Percentiles rank a stretch among this genome's conserved stretches.
Conservation (phyloP, 768 basidiomycete species). For the Ramaria sp. region DNA sequence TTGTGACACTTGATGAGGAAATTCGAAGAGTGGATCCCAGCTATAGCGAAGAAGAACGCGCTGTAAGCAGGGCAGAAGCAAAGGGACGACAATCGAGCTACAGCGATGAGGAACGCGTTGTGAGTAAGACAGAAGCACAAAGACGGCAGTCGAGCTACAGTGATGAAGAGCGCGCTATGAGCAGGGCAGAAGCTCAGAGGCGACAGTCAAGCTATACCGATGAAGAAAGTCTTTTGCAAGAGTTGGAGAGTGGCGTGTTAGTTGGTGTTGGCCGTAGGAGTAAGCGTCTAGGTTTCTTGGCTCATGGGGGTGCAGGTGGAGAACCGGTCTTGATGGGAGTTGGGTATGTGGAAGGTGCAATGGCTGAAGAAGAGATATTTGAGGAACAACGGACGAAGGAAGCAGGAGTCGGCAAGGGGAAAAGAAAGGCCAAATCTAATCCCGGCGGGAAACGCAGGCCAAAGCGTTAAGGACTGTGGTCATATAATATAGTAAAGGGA, state of each 20-base stretch:
- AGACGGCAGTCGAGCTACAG: background rate
- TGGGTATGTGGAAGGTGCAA: constrained; percentile 52
- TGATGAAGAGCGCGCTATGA: constrained; percentile 4
- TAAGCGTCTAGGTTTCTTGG: constrained; percentile 50
- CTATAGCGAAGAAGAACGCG: constrained; percentile 4
- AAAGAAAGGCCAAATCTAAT: background rate
- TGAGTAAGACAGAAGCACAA: constrained; percentile 21
- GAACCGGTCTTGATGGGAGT: constrained; percentile 58
- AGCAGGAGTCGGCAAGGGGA: background rate
- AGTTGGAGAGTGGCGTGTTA: constrained; percentile 36
- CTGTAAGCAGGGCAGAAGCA: constrained; percentile 21
- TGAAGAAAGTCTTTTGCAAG: background rate
- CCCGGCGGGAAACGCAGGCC: background rate
- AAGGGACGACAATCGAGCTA: background rate
- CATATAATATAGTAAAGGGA: too few relatives aligned
- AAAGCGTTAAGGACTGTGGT: background rate
- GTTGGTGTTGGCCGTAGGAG: constrained; percentile 44
- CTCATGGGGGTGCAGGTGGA: constrained; percentile 68
- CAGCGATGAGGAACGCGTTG: background rate
- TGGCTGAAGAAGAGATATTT: background rate
- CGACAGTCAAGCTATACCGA: background rate
- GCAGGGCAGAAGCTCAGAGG: background rate
- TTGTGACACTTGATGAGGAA: constrained; percentile 60
- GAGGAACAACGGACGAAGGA: background rate
- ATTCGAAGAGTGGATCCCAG: constrained; percentile 22